These are phyloP conservation scores for Leccinum disarticulatum DNA, from an alignment of 768 basidiomycete species.

Conservation along the genomic window DNA sequence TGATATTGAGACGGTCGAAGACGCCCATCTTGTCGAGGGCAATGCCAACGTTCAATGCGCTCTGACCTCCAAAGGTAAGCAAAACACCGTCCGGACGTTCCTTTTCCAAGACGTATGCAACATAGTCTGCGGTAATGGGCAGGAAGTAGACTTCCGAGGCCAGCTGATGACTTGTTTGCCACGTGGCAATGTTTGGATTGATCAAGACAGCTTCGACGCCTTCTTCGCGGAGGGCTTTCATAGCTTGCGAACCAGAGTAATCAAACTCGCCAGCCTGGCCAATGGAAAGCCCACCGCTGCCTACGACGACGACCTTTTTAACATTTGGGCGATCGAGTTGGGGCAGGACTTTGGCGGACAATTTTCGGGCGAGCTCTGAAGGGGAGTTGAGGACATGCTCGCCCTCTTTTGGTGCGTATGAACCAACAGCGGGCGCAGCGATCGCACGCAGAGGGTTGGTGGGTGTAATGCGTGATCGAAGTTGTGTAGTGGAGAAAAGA, in stretches of 20 bases:
- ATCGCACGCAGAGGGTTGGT: slow-evolving; percentile 61
- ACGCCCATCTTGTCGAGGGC: slow-evolving; percentile 96
- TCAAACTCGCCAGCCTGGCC: slow-evolving; percentile 99
- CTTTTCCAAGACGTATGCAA: slow-evolving; percentile 97
- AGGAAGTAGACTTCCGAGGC: slow-evolving; percentile 98
- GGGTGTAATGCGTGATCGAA: slow-evolving; percentile 40
- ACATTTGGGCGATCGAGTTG: slow-evolving; percentile 90
- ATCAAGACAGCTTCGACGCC: slow-evolving; percentile 93
- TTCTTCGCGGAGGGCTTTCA: slow-evolving; percentile 96
- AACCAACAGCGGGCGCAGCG: slow-evolving; percentile 74
- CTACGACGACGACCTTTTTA: slow-evolving; percentile 93
- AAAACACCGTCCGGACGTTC: slow-evolving; percentile 97
- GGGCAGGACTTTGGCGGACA: slow-evolving; percentile 93
- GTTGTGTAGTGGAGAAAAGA: slow-evolving; percentile 50
- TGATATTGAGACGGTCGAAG: slow-evolving; percentile 86
- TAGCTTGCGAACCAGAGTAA: slow-evolving; percentile 97
- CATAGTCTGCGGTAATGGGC: slow-evolving; percentile 95
- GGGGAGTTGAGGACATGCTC: slow-evolving; percentile 89
- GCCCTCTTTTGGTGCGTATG: slow-evolving; percentile 57
- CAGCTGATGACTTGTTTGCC: slow-evolving; percentile 98
- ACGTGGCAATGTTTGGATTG: slow-evolving; percentile 98
- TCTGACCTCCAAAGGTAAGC: slow-evolving; percentile 97
- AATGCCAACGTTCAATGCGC: slow-evolving; percentile 96
- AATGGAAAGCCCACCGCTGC: slow-evolving; percentile 93
- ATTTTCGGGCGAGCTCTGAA: slow-evolving; percentile 88